phyloP scores from a whole-genome alignment of 495 filamentous ascomycete genomes.

The Clohesyomyces aquaticus region DNA sequence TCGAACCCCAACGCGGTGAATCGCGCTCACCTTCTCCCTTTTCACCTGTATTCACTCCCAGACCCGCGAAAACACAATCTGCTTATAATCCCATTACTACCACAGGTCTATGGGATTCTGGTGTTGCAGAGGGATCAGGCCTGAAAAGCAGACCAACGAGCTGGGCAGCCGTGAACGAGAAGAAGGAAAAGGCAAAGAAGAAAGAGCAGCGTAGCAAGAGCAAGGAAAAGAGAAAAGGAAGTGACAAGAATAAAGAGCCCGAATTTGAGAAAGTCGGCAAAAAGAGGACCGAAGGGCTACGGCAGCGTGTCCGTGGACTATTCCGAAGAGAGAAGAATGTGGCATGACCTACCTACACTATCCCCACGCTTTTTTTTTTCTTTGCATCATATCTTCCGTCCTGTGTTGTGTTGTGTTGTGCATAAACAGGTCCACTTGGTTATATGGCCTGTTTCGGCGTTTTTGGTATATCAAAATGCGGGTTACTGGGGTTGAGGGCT shows the following conservation, averaged over 20 bases:
- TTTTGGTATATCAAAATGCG: no score
- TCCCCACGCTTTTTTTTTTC: no score
- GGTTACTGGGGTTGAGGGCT: no score
- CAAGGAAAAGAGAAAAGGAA: conserved; percentile 24
- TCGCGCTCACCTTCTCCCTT: conserved; percentile 24
- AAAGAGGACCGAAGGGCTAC: no score
- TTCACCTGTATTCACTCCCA: background rate
- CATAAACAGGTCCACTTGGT: no score
- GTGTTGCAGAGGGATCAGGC: conserved; percentile 18
- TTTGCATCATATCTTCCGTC: no score
- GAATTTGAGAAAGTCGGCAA: no score
- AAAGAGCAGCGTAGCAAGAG: conserved; percentile 24
- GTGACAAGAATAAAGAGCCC: conserved; percentile 11
- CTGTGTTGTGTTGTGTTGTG: no score
- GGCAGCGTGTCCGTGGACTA: no score
- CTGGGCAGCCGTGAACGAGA: conserved; percentile 25
- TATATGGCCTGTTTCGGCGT: no score
- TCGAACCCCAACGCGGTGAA: conserved; percentile 9
- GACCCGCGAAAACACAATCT: conserved; percentile 15
- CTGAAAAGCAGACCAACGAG: conserved; percentile 31
- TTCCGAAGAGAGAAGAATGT: no score
- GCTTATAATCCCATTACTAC: conserved; percentile 36
- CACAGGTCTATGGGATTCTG: conserved; percentile 36
- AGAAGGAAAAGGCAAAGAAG: conserved; percentile 23
- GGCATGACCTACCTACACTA: no score